A percentile compares a stretch with the other conserved stretches of the same genome.
Conservation (phyloP, 192 early-diverging fungal genomes). For the Obelidium mucronatum region DNA sequence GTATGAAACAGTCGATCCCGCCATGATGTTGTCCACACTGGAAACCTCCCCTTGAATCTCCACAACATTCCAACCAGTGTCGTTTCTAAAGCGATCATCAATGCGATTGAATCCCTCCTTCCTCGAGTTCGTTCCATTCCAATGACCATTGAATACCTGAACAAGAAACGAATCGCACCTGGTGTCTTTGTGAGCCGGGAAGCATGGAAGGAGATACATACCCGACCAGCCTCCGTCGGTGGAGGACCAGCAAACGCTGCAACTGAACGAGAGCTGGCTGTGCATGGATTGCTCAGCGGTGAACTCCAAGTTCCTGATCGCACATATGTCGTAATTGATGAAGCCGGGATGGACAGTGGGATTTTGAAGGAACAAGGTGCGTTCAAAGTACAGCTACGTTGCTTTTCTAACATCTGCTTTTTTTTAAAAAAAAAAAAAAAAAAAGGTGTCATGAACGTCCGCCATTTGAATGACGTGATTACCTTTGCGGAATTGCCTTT, state of each 20-base stretch:
- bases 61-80: conserved; percentile 26
- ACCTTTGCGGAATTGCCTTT: conserved; percentile 42
- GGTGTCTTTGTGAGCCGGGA: conserved; percentile 31
- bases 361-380: conserved; percentile 46
- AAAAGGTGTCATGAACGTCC: conserved; percentile 41
- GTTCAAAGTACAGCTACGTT: conserved; percentile 17
- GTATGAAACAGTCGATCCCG: conserved; percentile 28
- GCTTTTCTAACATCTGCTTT: conserved; percentile 26
- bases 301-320: conserved; percentile 41
- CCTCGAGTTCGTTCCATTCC: conserved; percentile 38
- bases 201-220: conserved; percentile 18
- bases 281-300: conserved; percentile 40
- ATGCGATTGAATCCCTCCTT: conserved; percentile 28
- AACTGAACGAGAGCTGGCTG: conserved; percentile 3
- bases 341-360: conserved; percentile 40
- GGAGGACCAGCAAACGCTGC: conserved; percentile 2
- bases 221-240: conserved; percentile 16
- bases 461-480: conserved; percentile 36
- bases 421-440: neutral
- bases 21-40: conserved; percentile 34
- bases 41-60: conserved; percentile 46
- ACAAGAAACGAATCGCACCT: conserved; percentile 32
- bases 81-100: conserved; percentile 6
- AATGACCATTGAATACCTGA: conserved; percentile 35
- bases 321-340: conserved; percentile 46